phyloP scores from a whole-genome alignment of 331 rosid genomes.

The Quercus phellos region DNA sequence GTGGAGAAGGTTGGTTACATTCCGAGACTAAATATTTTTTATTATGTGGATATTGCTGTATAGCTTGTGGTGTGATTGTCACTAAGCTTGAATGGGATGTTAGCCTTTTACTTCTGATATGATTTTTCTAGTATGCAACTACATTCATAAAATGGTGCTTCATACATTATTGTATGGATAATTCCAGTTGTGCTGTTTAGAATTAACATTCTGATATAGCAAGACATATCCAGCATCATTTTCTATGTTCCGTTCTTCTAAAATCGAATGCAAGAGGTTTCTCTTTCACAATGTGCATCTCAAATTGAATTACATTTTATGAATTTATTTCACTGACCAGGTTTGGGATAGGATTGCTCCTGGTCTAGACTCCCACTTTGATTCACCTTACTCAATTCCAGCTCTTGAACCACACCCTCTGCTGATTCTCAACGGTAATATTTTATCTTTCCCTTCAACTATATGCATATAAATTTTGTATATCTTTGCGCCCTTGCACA shows the following conservation, averaged over 20 bases:
- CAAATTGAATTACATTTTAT: slow-evolving; percentile 13
- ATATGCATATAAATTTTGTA: not conserved
- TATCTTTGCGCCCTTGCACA: too few species aligned
- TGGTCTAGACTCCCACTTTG: slow-evolving; percentile 74
- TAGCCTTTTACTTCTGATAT: not conserved
- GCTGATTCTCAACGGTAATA: slow-evolving; percentile 67
- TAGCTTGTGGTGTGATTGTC: slow-evolving; percentile 15
- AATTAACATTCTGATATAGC: not conserved
- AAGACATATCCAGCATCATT: not conserved
- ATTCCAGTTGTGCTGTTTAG: not conserved
- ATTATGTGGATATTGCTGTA: slow-evolving; percentile 13
- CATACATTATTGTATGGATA: not conserved
- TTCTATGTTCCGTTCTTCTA: not conserved
- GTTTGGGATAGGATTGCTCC: slow-evolving; percentile 97
- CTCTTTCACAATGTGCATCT: slow-evolving; percentile 4
- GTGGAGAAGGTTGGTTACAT: slow-evolving; percentile 71
- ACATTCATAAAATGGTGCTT: not conserved
- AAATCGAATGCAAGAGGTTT: not conserved
- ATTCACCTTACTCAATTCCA: slow-evolving; percentile 62
- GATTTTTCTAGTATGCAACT: not conserved
- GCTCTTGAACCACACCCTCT: slow-evolving; percentile 73
- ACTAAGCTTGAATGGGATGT: not conserved
- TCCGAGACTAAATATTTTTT: slow-evolving; percentile 7
- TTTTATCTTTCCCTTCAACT: not conserved
- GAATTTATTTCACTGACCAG: slow-evolving; percentile 37